Base-by-base conservation (phyloP, 2,329 filamentous ascomycete genomes). In the Tolypocladium guangdongense region DNA sequence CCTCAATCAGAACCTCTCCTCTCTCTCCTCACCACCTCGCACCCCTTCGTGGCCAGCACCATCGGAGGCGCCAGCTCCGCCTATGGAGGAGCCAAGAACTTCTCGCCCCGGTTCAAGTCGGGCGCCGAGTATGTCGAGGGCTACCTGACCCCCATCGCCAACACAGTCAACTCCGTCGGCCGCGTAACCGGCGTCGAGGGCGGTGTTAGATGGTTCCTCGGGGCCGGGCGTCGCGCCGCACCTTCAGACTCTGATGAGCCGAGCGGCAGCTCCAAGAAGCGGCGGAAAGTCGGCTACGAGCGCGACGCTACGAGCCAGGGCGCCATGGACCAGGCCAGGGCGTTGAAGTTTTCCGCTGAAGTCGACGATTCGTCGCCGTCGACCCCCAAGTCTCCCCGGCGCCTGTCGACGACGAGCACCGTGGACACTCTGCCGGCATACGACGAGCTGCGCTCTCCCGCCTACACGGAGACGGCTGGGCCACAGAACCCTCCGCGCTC, bases 121-220 rank as follows among this genome's bases (percentile, higher is more conserved):
- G 83, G 90, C 56, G 92, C 89, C 49, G 90, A 96, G 66, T 90
- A 95, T 62, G 84, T 96, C 22, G 92, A 97, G 68, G 86, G 88
- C 48, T 92, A 89, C 60, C 82, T 96, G 51, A 88, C 87, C 1
- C 90, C 90, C 1, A 83, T 96, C 51, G 88, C 88, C 51, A 93
- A 88, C 64, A 93, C 89, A 0, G 88, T 96, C 33, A 88, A 88
- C 16, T 87, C 83, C 0, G 88, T 96, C 7, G 87, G 90, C 33
- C 82, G 89, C 33, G 84, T 85, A 35, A 96, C 92, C 0, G 92
- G 92, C 55, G 87, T 96, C 2, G 91, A 97, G 66, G 86, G 86
- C 53, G 86, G 90, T 53, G 80, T 96, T 16, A 80, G 93, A 50
- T 91, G 90, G 81, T 93, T 95, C 60, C 74, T 96, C 7, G 81